phyloP scores from a whole-genome alignment of 208 protist species.

The Wallacemonas sp. region DNA sequence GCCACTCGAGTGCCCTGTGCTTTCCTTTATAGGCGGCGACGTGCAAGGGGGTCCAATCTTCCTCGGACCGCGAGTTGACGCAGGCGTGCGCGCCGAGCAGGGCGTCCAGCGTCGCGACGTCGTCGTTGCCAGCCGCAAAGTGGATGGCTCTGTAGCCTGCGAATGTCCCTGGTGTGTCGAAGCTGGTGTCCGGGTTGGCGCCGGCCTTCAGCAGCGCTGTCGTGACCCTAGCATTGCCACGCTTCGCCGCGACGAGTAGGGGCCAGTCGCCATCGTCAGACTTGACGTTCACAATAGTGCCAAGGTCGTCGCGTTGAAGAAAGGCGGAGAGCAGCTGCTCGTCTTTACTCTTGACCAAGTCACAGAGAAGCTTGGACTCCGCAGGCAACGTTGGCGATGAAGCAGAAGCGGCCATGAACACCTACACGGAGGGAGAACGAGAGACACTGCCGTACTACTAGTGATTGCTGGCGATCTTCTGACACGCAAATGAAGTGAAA shows the following conservation, averaged over 20 bases:
- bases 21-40: slow-evolving; percentile 55
- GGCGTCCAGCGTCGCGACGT: slow-evolving; percentile 32
- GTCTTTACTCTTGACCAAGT: slow-evolving; percentile 30
- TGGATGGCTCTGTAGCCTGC: slow-evolving; percentile 60
- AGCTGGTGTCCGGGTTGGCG: slow-evolving; percentile 34
- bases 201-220: slow-evolving; percentile 44
- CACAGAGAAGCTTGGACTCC: slow-evolving; percentile 9
- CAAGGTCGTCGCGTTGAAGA: slow-evolving; percentile 89
- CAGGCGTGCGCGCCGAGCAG: slow-evolving; percentile 38
- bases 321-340: slow-evolving; percentile 94
- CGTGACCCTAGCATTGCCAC: slow-evolving; percentile 21
- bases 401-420: too few species aligned
- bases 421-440: too few species aligned
- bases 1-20: slow-evolving; percentile 23
- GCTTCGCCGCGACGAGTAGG: slow-evolving; percentile 42
- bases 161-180: slow-evolving; percentile 37
- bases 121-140: slow-evolving; percentile 42
- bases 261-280: slow-evolving; percentile 64
- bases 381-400: too few species aligned
- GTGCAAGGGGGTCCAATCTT: slow-evolving; percentile 67
- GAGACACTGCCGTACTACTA: too few species aligned
- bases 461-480: too few species aligned
- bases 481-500: too few species aligned
- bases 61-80: slow-evolving; percentile 32
- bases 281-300: slow-evolving; percentile 85